phyloP scores from a whole-genome alignment of 2,329 filamentous ascomycete species.

The Botrytis fabae region DNA sequence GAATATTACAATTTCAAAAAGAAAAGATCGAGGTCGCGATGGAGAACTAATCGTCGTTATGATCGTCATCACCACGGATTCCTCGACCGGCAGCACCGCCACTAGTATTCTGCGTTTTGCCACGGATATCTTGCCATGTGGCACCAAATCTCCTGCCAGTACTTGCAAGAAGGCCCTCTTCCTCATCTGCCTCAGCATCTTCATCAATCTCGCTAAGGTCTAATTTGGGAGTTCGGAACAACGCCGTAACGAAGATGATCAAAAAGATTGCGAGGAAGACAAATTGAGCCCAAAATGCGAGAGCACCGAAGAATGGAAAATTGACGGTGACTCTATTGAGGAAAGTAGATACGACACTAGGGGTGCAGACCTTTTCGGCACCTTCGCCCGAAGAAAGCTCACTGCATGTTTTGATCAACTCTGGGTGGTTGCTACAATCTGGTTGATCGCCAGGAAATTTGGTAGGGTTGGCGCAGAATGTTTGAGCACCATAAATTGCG shows the following conservation, averaged over 20 bases:
- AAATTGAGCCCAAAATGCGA: constrained; percentile 98
- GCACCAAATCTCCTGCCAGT: constrained; percentile 80
- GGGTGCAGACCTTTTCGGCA: constrained; percentile 83
- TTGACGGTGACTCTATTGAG: constrained; percentile 90
- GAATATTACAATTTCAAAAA: constrained; percentile 3
- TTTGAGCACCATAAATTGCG: constrained; percentile 89
- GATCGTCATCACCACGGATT: constrained; percentile 32
- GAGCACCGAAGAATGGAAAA: constrained; percentile 89
- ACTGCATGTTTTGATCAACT: constrained; percentile 78
- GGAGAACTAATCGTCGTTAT: constrained; percentile 4
- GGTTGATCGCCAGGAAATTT: constrained; percentile 64
- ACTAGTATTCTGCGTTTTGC: constrained; percentile 34
- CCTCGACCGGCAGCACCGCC: constrained; percentile 30
- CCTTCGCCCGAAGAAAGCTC: constrained; percentile 69
- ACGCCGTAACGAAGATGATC: constrained; percentile 72
- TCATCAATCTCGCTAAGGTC: constrained; percentile 79
- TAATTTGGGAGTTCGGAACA: constrained; percentile 78
- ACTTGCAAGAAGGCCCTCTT: constrained; percentile 85
- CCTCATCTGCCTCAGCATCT: constrained; percentile 87
- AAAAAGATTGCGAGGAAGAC: constrained; percentile 83
- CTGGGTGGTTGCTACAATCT: constrained; percentile 70
- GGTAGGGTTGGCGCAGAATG: constrained; percentile 77
- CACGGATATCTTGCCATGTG: constrained; percentile 84
- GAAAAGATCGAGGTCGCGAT: not conserved
- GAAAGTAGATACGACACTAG: constrained; percentile 87